These are phyloP conservation scores for Trichoderma sp. DNA, from an alignment of 2,329 filamentous ascomycete species.

Conservation along the genomic window DNA sequence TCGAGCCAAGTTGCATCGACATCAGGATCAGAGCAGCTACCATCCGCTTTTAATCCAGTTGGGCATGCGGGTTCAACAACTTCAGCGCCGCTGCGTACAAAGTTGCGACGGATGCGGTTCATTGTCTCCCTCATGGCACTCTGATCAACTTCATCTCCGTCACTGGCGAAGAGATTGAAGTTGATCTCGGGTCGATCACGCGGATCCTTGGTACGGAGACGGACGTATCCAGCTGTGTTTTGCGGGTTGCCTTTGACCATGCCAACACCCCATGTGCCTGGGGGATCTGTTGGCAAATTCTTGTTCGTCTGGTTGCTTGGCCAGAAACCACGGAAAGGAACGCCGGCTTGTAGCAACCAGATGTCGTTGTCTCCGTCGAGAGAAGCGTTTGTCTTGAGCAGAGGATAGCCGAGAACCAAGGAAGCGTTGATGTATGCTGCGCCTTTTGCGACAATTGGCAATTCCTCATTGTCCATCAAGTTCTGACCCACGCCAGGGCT, in stretches of 20 bases:
- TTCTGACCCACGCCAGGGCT: background rate
- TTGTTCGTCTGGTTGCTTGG: background rate
- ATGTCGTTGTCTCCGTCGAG: background rate
- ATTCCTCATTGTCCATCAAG: background rate
- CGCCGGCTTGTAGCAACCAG: background rate
- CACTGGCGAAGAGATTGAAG: background rate
- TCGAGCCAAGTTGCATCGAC: background rate
- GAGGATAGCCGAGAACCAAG: background rate
- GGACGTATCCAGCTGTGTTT: background rate
- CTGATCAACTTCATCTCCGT: background rate
- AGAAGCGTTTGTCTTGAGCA: background rate
- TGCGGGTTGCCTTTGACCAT: background rate
- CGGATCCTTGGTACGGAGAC: background rate
- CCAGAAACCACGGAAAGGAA: background rate
- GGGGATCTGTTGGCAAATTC: background rate
- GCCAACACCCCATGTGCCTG: background rate
- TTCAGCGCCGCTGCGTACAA: background rate
- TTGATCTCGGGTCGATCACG: background rate
- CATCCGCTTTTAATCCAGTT: background rate
- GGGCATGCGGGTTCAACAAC: background rate
- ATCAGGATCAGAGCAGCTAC: background rate
- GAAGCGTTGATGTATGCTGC: background rate
- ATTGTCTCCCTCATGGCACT: background rate
- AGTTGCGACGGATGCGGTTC: background rate
- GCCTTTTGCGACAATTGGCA: background rate